Evolutionary conservation across 176 grass and related monocot species (phyloP).

Genomic region (Panicum miliaceum): DNA sequence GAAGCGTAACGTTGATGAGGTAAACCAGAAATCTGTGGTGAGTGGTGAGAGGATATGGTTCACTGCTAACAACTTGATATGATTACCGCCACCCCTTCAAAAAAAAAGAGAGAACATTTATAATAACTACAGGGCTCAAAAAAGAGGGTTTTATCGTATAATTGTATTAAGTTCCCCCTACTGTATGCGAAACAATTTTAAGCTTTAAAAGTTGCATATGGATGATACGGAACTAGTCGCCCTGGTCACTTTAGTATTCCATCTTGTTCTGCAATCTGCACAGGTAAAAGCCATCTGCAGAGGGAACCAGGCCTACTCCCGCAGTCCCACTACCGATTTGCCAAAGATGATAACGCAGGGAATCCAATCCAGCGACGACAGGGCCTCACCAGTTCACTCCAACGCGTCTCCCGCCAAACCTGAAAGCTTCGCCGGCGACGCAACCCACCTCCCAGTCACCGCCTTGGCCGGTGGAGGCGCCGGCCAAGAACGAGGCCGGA

Average conservation of each 20-base stretch:
- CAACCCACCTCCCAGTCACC: not conserved
- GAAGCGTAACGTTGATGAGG: not conserved
- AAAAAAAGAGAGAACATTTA: too few species aligned
- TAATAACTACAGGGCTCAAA: not conserved
- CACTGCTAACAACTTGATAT: not conserved
- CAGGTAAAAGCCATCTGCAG: not conserved
- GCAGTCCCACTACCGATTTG: not conserved
- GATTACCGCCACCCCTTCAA: fast-evolving
- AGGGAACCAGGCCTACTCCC: not conserved
- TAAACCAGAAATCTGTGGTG: not conserved
- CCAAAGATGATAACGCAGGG: constrained; percentile 14
- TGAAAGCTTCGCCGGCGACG: not conserved
- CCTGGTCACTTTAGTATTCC: not conserved
- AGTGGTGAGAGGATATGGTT: too few species aligned
- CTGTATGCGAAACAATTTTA: not conserved
- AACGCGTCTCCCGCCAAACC: not conserved
- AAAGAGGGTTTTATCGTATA: not conserved
- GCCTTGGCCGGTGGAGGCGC: not conserved
- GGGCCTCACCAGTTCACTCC: not conserved
- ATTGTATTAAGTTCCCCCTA: not conserved
- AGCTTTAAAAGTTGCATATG: not conserved
- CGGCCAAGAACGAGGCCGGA: constrained; percentile 25
- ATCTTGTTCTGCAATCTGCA: not conserved
- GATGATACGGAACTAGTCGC: not conserved
- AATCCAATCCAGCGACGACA: not conserved